These are phyloP conservation scores for Carpinus fangiana DNA, from an alignment of 306 rosid genomes.

Conservation along the genomic window DNA sequence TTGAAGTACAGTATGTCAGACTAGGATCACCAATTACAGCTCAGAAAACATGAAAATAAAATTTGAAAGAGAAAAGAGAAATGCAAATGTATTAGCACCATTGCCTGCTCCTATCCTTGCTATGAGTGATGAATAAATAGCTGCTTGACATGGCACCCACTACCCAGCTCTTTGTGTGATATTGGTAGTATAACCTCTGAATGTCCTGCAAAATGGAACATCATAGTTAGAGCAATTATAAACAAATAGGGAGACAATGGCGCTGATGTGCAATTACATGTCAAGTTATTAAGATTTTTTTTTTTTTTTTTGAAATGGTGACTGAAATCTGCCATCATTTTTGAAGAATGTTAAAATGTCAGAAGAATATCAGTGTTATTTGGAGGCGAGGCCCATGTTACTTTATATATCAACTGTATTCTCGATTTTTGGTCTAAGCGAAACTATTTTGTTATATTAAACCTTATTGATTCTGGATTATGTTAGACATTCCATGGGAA, in stretches of 20 bases:
- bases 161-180: neutral
- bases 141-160: neutral
- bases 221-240: neutral
- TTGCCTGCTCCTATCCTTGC: too few species aligned
- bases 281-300: neutral
- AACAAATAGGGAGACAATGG: neutral
- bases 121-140: neutral
- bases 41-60: neutral
- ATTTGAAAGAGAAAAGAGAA: neutral
- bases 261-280: neutral
- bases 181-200: neutral
- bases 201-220: conserved; percentile 1
- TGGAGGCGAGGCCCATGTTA: neutral
- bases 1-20: neutral
- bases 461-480: neutral
- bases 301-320: neutral
- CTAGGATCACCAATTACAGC: neutral
- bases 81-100: neutral
- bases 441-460: neutral
- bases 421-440: neutral
- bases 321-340: neutral
- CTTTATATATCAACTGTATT: neutral
- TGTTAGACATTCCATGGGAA: neutral
- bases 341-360: conserved; percentile 1
- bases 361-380: neutral